These are phyloP conservation scores for Emergomyces pasteurianus DNA, from an alignment of 2,329 filamentous ascomycete species.

Conservation along the genomic window DNA sequence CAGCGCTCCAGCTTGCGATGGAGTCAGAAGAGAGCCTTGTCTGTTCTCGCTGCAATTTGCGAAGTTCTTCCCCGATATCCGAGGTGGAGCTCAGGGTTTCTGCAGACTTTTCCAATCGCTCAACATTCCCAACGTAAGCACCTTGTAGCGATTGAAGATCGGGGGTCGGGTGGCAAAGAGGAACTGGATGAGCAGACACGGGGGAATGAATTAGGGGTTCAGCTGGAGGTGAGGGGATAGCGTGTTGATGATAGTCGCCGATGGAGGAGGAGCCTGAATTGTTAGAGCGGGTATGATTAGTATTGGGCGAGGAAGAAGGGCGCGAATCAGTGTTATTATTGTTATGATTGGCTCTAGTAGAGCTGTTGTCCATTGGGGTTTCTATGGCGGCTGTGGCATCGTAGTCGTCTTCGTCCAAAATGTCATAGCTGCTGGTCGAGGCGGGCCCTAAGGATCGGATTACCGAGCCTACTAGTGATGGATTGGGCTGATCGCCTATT, in stretches of 20 bases:
- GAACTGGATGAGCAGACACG: conserved; percentile 29
- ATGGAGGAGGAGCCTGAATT: background rate
- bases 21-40: conserved; percentile 29
- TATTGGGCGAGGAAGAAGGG: background rate
- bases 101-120: conserved; percentile 37
- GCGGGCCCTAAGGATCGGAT: conserved; percentile 8
- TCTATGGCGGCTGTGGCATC: conserved; percentile 18
- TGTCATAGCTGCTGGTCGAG: conserved; percentile 27
- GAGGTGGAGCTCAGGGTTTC: conserved; percentile 37
- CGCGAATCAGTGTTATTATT: background rate
- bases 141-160: conserved; percentile 40
- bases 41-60: conserved; percentile 35
- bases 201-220: conserved; percentile 28
- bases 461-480: conserved; percentile 9
- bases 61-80: conserved; percentile 35
- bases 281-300: background rate
- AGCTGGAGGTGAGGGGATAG: conserved; percentile 12
- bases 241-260: background rate
- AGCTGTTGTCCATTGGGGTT: conserved; percentile 6
- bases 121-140: conserved; percentile 39
- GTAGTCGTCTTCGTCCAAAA: conserved; percentile 37
- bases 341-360: background rate
- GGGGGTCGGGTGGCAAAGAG: conserved; percentile 37
- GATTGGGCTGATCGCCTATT: conserved; percentile 15
- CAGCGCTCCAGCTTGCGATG: conserved; percentile 6